Evolutionary conservation across 2,329 filamentous ascomycete genomes (phyloP).

Genomic region (Cercospora nicotianae): DNA sequence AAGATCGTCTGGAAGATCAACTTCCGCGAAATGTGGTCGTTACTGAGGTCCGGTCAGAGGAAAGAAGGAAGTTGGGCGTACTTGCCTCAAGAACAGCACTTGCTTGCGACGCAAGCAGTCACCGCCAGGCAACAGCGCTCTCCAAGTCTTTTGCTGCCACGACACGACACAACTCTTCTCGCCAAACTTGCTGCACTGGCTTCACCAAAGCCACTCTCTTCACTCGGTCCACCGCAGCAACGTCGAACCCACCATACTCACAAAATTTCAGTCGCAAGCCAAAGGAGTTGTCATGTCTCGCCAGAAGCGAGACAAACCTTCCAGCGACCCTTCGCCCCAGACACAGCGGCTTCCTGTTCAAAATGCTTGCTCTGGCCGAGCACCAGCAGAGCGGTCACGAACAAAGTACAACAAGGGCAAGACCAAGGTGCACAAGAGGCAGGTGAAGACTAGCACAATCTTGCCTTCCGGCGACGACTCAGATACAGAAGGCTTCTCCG

Average conservation of each 20-base stretch:
- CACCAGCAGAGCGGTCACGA: background rate
- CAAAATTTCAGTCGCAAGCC: background rate
- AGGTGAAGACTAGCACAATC: background rate
- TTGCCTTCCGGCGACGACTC: background rate
- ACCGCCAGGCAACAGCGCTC: background rate
- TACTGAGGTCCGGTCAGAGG: too few species aligned
- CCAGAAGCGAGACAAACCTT: background rate
- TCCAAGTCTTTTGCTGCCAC: background rate
- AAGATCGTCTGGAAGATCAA: too few species aligned
- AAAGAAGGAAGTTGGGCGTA: too few species aligned
- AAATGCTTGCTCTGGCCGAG: background rate
- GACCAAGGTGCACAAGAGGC: background rate
- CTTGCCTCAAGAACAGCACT: too few species aligned
- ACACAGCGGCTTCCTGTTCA: background rate
- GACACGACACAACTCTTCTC: background rate
- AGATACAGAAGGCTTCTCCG: background rate
- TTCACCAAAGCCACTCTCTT: background rate
- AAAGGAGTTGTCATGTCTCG: background rate
- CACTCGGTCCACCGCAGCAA: background rate
- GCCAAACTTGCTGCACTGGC: background rate
- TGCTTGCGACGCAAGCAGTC: background rate
- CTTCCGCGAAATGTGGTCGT: too few species aligned
- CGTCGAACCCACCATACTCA: background rate
- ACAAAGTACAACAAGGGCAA: background rate
- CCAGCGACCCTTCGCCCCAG: background rate